Base-by-base conservation (phyloP, 2,329 filamentous ascomycete genomes). In the Microsporum audouinii region DNA sequence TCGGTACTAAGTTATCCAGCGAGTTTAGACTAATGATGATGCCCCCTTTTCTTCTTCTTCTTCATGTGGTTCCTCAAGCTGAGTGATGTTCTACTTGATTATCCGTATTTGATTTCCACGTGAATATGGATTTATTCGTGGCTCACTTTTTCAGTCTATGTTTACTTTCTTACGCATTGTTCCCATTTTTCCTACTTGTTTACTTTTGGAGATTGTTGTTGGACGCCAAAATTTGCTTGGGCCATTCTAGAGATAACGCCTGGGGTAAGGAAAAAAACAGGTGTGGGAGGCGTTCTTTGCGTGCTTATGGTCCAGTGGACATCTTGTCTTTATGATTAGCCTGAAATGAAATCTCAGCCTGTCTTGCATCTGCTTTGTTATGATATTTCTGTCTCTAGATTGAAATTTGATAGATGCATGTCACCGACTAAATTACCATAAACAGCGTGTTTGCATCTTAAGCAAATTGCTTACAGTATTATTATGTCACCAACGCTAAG, bases 91-190 rank as follows among this genome's bases (percentile, higher is more conserved):
- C 23, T 31, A 14, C 45, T 12, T 29, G 65, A 49, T 63, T 65
- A 63, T 64, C 39, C 60, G 57, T 65, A 61, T 63, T 63, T 64
- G 62, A 64, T 17, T 66, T 65, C 68, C 71, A 71, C 73, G 66
- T 75, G 74, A 75, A 75, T 71, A 75, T 75, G 73, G 72, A 67
- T 57, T 61, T 67, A 72, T 72, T 70, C 71, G 67, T 68, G 69
- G 69, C 55, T 61, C 41, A 60, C 61, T 60, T 65, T 65, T 66
- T 67, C 64, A 12, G 8, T 47, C 17, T 12, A 2, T 12, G 8
- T 47, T 47, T 36, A 17, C 14, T 6, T 43, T 17, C 17, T n/a
- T 23, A n/a, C 17, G 23, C 14, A 4, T n/a, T 14, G 10, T 51
- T 31, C 10, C 23, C 12, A 3, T 27, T n/a, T 14, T 4, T 14